Conservation (phyloP, 2,329 filamentous ascomycete genomes). For the Botryosphaeria dothidea region DNA sequence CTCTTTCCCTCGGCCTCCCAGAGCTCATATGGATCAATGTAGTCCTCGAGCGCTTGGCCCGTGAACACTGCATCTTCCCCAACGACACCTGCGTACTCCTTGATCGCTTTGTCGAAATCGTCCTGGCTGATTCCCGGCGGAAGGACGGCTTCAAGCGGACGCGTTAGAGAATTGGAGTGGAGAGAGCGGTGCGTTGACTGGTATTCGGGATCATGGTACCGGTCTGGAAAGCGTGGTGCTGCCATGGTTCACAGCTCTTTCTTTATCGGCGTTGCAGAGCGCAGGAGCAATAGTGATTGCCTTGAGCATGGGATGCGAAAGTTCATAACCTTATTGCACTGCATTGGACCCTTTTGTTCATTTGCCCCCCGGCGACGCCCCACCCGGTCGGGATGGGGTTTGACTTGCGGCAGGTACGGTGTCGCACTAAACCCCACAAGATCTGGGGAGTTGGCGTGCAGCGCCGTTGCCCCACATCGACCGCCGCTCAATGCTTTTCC, state of each 20-base stretch:
- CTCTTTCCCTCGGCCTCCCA: conserved; percentile 41
- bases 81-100: conserved; percentile 36
- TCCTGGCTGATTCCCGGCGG: conserved; percentile 42
- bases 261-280: background rate
- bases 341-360: background rate
- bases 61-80: conserved; percentile 43
- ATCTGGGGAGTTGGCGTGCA: background rate
- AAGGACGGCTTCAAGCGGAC: conserved; percentile 39
- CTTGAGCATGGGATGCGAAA: background rate
- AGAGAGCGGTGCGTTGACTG: conserved; percentile 45
- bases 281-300: background rate
- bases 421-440: background rate
- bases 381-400: background rate
- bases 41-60: conserved; percentile 43
- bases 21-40: conserved; percentile 51
- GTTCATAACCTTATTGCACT: background rate
- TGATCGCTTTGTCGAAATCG: conserved; percentile 42
- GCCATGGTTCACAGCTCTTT: background rate
- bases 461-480: background rate
- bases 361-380: background rate
- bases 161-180: conserved; percentile 43
- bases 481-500: background rate
- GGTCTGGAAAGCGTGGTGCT: background rate
- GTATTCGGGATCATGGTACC: conserved; percentile 44
- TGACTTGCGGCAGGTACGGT: background rate